Percentiles rank a stretch among this genome's conserved stretches.
Conservation (phyloP, 768 basidiomycete species). For the Phanerochaete carnosa region DNA sequence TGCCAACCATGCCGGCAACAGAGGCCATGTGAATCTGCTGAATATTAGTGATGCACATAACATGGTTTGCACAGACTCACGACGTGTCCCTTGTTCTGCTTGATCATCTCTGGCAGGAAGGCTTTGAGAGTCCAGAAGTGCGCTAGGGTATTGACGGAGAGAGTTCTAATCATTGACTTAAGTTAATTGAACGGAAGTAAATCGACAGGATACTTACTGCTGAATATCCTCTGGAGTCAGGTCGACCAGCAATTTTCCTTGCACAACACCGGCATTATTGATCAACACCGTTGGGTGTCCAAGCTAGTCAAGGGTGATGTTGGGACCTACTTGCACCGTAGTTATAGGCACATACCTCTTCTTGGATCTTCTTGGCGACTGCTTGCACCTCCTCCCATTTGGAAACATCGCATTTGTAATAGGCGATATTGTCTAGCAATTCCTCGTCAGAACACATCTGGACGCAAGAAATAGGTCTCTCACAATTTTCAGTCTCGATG, state of each 20-base stretch:
- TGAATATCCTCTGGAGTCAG: slow-evolving; percentile 72
- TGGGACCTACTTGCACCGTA: neutral
- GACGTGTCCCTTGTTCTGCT: slow-evolving; percentile 77
- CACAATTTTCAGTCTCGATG: slow-evolving; percentile 74
- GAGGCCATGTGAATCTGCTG: slow-evolving; percentile 75
- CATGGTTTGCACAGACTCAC: slow-evolving; percentile 33
- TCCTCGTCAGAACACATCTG: neutral
- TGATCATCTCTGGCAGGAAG: slow-evolving; percentile 88
- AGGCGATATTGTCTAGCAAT: slow-evolving; percentile 66
- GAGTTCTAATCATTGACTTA: slow-evolving; percentile 83
- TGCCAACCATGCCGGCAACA: slow-evolving; percentile 65
- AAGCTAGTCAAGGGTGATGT: slow-evolving; percentile 44
- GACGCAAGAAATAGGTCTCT: slow-evolving; percentile 18
- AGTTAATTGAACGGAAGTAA: neutral
- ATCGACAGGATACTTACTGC: slow-evolving; percentile 48
- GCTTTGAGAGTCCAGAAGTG: slow-evolving; percentile 93
- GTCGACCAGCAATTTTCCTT: slow-evolving; percentile 85
- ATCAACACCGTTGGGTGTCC: slow-evolving; percentile 87
- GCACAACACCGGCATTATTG: slow-evolving; percentile 94
- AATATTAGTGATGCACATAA: neutral
- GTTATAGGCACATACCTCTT: slow-evolving; percentile 56
- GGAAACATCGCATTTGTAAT: slow-evolving; percentile 90
- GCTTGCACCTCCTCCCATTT: slow-evolving; percentile 82
- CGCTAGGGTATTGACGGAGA: slow-evolving; percentile 81
- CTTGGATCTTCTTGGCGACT: slow-evolving; percentile 65